phyloP scores from a whole-genome alignment of 78 protist species.

The Dictyostelium brefeldianum region DNA sequence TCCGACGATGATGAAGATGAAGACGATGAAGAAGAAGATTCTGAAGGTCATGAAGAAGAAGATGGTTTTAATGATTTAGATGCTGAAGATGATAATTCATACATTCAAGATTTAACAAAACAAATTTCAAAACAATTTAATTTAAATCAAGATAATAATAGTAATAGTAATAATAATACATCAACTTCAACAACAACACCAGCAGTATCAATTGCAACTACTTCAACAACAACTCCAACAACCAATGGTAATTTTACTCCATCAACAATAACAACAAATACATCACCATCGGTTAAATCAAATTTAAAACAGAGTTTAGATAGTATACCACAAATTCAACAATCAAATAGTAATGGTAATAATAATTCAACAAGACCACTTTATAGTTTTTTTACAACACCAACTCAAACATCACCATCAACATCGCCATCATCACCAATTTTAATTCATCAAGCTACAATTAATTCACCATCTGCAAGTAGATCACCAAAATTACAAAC shows the following conservation, averaged over 20 bases:
- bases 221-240: not conserved
- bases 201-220: not conserved
- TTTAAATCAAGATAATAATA: not conserved
- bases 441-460: not conserved
- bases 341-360: not conserved
- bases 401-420: slow-evolving; percentile 6
- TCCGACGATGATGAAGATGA: not conserved
- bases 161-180: not conserved
- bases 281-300: not conserved
- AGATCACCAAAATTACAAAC: not conserved
- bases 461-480: not conserved
- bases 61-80: slow-evolving; percentile 2
- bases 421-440: slow-evolving; percentile 7
- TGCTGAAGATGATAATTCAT: not conserved
- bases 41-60: not conserved
- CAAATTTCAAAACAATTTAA: slow-evolving; percentile 13
- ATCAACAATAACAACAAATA: slow-evolving; percentile 19
- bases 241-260: not conserved
- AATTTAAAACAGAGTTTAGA: slow-evolving; percentile 21
- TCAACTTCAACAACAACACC: not conserved
- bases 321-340: not conserved
- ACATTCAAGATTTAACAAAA: slow-evolving; percentile 4
- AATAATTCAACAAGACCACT: slow-evolving; percentile 1
- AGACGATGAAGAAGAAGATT: not conserved
- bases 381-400: slow-evolving; percentile 16